These are phyloP conservation scores for Cardamine occulta DNA, from an alignment of 345 rosid genomes.

Conservation along the genomic window DNA sequence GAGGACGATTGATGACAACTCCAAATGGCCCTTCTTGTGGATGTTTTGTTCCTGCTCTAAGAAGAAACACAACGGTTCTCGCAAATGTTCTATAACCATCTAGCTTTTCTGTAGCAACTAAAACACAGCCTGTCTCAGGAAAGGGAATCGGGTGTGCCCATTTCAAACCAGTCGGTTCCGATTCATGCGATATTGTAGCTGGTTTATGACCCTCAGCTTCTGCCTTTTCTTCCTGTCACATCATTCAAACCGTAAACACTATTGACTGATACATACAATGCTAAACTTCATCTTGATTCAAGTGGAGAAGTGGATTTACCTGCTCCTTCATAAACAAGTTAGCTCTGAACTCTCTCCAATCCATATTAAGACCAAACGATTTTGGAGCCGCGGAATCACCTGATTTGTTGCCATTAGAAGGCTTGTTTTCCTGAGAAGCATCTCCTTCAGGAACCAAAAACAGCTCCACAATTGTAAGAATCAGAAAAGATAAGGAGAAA, in stretches of 20 bases:
- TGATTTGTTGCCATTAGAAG: conserved; percentile 60
- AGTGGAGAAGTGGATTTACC: conserved; percentile 54
- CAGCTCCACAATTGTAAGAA: conserved; percentile 27
- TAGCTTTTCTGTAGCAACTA: conserved; percentile 93
- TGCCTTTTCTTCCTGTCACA: conserved; percentile 48
- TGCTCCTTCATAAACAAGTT: conserved; percentile 69
- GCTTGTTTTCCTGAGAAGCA: conserved; percentile 58
- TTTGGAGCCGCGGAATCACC: conserved; percentile 61
- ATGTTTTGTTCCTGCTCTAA: conserved; percentile 79
- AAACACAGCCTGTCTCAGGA: conserved; percentile 93
- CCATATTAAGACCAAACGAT: conserved; percentile 49
- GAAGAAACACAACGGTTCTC: conserved; percentile 88
- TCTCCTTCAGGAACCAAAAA: conserved; percentile 58
- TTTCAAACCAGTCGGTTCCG: conserved; percentile 60
- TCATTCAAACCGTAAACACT: not conserved
- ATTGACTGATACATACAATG: not conserved
- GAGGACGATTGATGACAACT: conserved; percentile 84
- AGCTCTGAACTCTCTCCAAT: conserved; percentile 97
- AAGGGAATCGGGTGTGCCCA: conserved; percentile 97
- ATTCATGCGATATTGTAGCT: conserved; percentile 47
- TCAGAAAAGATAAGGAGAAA: not conserved
- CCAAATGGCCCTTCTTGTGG: conserved; percentile 96
- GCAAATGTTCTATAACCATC: conserved; percentile 83
- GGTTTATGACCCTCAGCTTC: conserved; percentile 61
- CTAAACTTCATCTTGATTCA: conserved; percentile 24